Base-by-base conservation (phyloP, 2,329 filamentous ascomycete species). In the Botrytis squamosa region DNA sequence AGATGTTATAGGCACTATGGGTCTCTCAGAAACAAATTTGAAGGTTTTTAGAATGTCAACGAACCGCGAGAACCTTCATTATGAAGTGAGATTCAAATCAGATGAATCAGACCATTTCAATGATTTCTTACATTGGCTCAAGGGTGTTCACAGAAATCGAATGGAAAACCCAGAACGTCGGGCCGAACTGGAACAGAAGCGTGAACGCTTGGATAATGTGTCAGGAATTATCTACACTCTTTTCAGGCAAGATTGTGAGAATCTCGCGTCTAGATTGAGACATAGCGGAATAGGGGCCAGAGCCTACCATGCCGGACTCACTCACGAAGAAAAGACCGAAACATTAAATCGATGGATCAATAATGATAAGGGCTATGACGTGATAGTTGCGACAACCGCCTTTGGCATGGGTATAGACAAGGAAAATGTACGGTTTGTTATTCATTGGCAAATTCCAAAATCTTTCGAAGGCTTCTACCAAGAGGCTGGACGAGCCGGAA, bases 341-440 rank as follows among this genome's bases (percentile, higher is more conserved):
- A 92, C 92, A 1, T 85, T 95, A 6, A 83, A 87, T 25, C 87
- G 88, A 29, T 95, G 93, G 93, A 90, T 94, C 64, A 86, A 87
- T 72, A 92, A 93, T 81, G 88, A 89, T 71, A 86, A 88, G 40
- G 92, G 92, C 1, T 97, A 96, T 83, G 94, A 96, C 81, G 90
- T 98, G 67, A 95, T 98, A 75, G 94, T 98, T 42, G 95, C 95
- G 2, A 98, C 95, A 0, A 98, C 94, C 1, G 95, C 95, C 0
- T 98, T 98, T 79, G 95, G 95, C 3, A 98, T 98, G 95, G 95
- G 95, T 40, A 98, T 98, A 76, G 95, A 98, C 82, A 98, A 98
- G 82, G 90, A 96, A 70, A 92, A 97, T 78, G 95, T 98, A 18
- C 92, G 95, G 4, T 98, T 98, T 79, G 95, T 98, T 1, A 90